These are phyloP conservation scores for Globisporangium solare DNA, from an alignment of 352 stramenopile genomes.

Conservation along the genomic window DNA sequence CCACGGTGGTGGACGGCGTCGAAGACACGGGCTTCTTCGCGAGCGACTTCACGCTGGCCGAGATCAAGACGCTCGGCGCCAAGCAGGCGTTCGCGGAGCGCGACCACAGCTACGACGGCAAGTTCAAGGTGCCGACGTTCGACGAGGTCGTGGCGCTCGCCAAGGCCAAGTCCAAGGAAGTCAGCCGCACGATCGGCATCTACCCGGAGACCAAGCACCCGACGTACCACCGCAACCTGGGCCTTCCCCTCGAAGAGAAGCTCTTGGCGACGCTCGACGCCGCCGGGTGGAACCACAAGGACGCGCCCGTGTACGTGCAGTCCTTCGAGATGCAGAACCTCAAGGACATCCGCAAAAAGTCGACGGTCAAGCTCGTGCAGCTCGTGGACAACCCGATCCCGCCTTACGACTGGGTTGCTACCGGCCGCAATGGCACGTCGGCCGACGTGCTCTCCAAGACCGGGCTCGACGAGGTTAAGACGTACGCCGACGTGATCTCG, in stretches of 20 bases:
- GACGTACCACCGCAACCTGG: slow-evolving; percentile 63
- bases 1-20: slow-evolving; percentile 51
- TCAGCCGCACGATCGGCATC: slow-evolving; percentile 66
- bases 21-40: slow-evolving; percentile 77
- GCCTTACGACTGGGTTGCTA: slow-evolving; percentile 66
- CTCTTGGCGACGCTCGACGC: slow-evolving; percentile 65
- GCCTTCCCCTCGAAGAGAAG: slow-evolving; percentile 72
- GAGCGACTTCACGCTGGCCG: slow-evolving; percentile 88
- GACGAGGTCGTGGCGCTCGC: slow-evolving; percentile 85
- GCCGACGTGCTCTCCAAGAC: slow-evolving; percentile 46
- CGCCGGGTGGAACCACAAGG: slow-evolving; percentile 60
- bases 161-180: slow-evolving; percentile 52
- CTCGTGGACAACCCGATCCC: slow-evolving; percentile 13
- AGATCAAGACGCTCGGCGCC: slow-evolving; percentile 85
- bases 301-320: slow-evolving; percentile 67
- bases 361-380: slow-evolving; percentile 78
- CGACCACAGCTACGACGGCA: slow-evolving; percentile 73
- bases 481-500: slow-evolving; percentile 67
- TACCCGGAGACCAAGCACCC: slow-evolving; percentile 89
- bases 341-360: slow-evolving; percentile 52
- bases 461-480: slow-evolving; percentile 56
- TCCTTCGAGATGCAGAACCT: slow-evolving; percentile 78
- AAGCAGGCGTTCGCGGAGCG: slow-evolving; percentile 76
- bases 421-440: slow-evolving; percentile 48
- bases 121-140: slow-evolving; percentile 88